A percentile compares a stretch with the other conserved stretches of the same genome.
Conservation (phyloP, 345 rosid species). For the Sonneratia alba region DNA sequence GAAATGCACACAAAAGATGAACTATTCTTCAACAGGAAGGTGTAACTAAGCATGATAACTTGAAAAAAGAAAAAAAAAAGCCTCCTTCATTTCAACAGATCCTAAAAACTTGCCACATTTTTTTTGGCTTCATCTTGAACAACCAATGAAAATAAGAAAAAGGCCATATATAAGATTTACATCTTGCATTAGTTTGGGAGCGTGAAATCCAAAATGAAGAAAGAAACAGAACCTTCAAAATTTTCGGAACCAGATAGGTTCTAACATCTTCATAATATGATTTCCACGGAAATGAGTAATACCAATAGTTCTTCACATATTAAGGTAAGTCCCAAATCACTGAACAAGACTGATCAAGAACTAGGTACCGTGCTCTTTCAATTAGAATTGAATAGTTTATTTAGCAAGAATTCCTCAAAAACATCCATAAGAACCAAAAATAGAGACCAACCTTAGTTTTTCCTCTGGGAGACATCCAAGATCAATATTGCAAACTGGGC, state of each 20-base stretch:
- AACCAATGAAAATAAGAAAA: background rate
- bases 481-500: conserved; percentile 66
- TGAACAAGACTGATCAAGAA: background rate
- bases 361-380: background rate
- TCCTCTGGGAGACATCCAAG: conserved; percentile 61
- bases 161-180: background rate
- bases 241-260: background rate
- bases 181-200: no score
- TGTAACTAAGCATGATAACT: background rate
- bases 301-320: background rate
- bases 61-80: background rate
- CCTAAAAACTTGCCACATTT: no score
- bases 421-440: background rate
- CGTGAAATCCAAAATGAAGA: no score
- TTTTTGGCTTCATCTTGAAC: no score
- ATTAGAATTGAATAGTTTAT: background rate
- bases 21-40: background rate
- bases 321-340: background rate
- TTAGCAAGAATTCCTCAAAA: no score
- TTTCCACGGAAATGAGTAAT: background rate
- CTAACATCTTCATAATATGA: background rate
- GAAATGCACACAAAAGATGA: background rate
- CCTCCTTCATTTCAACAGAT: background rate
- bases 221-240: background rate
- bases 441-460: conserved; percentile 44